Evolutionary conservation across 108 stramenopile genomes (phyloP).

Genomic region (Cyclostephanos tholiformis): DNA sequence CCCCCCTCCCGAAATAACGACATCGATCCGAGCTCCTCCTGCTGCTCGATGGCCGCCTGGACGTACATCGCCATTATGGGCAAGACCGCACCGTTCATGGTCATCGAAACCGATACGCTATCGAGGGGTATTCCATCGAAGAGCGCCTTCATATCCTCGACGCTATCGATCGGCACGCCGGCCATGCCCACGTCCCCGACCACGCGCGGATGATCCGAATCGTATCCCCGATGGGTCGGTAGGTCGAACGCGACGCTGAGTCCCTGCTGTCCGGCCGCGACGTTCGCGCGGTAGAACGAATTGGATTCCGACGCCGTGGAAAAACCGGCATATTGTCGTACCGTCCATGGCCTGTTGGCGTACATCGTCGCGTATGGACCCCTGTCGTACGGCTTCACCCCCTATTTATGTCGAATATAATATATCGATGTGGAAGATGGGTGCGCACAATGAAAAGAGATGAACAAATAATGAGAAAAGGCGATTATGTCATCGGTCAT

Average conservation of each 20-base stretch:
- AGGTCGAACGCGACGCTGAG: slow-evolving; percentile 96
- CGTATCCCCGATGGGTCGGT: slow-evolving; percentile 98
- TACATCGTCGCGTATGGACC: slow-evolving; percentile 99
- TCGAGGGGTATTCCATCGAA: slow-evolving; percentile 97
- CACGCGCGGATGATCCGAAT: slow-evolving; percentile 95
- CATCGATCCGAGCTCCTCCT: slow-evolving; percentile 50
- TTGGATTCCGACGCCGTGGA: slow-evolving; percentile 98
- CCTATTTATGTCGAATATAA: slow-evolving; percentile 32
- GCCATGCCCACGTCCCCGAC: slow-evolving; percentile 99
- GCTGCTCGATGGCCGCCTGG: slow-evolving; percentile 88
- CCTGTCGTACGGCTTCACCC: slow-evolving; percentile 94
- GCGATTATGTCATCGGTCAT: too few relatives aligned
- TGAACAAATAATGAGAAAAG: too few relatives aligned
- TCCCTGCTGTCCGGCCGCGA: slow-evolving; percentile 95
- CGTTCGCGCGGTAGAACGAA: slow-evolving; percentile 85
- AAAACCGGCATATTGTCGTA: slow-evolving; percentile 97
- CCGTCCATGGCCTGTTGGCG: slow-evolving; percentile 83
- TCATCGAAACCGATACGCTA: slow-evolving; percentile 94
- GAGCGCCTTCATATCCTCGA: slow-evolving; percentile 96
- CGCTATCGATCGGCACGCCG: slow-evolving; percentile 94
- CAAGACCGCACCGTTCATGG: slow-evolving; percentile 99
- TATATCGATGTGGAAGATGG: neutral
- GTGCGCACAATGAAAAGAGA: too few relatives aligned
- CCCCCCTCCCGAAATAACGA: slow-evolving; percentile 44
- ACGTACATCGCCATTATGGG: slow-evolving; percentile 94